Percentiles rank a stretch among this genome's conserved stretches.
Evolutionary conservation across 2,329 filamentous ascomycete genomes (phyloP).

Genomic region (Colletotrichum navitas): DNA sequence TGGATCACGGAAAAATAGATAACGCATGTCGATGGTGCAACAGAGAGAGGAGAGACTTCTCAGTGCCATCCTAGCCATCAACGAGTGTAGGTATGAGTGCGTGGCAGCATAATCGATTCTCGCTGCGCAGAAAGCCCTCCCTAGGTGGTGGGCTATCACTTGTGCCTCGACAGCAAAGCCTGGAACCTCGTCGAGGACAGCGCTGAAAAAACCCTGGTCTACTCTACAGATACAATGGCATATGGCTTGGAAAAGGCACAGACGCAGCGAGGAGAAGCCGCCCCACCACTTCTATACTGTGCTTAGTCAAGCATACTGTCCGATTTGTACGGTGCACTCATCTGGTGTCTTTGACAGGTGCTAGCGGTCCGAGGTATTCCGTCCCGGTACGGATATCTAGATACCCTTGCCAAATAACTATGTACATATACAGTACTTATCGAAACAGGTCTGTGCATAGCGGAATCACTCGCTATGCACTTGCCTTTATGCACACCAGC

Average conservation of each 20-base stretch:
- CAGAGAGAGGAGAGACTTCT: not conserved
- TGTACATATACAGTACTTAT: not conserved
- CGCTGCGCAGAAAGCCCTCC: not conserved
- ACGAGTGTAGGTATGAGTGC: not conserved
- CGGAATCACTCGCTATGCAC: not conserved
- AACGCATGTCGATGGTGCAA: not conserved
- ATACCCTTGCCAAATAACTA: not conserved
- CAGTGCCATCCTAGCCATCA: not conserved
- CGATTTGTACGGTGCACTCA: not conserved
- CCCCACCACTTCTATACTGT: not conserved
- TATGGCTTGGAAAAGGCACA: slow-evolving; percentile 8
- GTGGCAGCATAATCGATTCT: not conserved
- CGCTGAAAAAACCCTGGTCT: not conserved
- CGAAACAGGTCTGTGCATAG: no score
- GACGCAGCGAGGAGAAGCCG: slow-evolving; percentile 3
- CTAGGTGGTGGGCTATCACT: not conserved
- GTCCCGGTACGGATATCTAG: no score
- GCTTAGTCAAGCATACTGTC: no score
- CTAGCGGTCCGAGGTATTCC: not conserved
- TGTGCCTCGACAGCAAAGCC: not conserved
- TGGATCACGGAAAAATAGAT: not conserved
- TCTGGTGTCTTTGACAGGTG: no score
- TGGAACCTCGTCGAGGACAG: not conserved
- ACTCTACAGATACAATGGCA: not conserved
- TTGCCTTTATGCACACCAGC: not conserved